Base-by-base conservation (phyloP, 495 filamentous ascomycete species). In the Penicillium manginii region DNA sequence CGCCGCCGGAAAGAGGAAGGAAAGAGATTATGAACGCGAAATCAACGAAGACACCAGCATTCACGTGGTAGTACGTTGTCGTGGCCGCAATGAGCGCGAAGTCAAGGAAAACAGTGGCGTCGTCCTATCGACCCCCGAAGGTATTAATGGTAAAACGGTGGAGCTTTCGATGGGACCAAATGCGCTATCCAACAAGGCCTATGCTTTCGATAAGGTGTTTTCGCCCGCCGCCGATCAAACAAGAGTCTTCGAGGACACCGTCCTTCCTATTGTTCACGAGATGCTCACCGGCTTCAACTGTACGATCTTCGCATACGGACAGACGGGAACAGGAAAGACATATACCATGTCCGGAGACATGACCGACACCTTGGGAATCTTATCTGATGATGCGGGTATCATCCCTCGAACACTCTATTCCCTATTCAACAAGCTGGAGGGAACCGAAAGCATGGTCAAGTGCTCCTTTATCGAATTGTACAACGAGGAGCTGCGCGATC, bases 341-440 rank as follows among this genome's bases (percentile, higher is more conserved):
- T 98, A 98, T 71, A 98, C 94, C 3, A 98, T 98, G 94, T 96
- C 96, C 3, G 94, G 94, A 33, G 93, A 98, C 67, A 97, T 98
- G 89, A 88, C 82, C 10, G 88, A 94, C 60, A 91, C 87, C 1
- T 77, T 92, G 46, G 91, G 91, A 3, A 84, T 96, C 47, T 80
- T 96, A 17, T 91, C 93, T 3, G 94, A 97, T 55, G 88, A 87
- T 26, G 94, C 94, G 14, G 94, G 94, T 50, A 97, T 98, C 57
- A 93, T 98, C 57, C 94, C 94, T 2, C 86, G 94, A 21, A 91
- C 89, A 0, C 77, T 98, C 9, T 88, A 97, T 59, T 86, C 90
- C 0, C 77, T 98, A 0, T 98, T 98, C 69, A 78, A 81, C 61
- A 92, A 91, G 69, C 83, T 98, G 1, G 89, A 93, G 45, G 88